A percentile compares a stretch with the other conserved stretches of the same genome.
Conservation (phyloP, 441 rosid genomes). For the Pelargonium exstipulatum region DNA sequence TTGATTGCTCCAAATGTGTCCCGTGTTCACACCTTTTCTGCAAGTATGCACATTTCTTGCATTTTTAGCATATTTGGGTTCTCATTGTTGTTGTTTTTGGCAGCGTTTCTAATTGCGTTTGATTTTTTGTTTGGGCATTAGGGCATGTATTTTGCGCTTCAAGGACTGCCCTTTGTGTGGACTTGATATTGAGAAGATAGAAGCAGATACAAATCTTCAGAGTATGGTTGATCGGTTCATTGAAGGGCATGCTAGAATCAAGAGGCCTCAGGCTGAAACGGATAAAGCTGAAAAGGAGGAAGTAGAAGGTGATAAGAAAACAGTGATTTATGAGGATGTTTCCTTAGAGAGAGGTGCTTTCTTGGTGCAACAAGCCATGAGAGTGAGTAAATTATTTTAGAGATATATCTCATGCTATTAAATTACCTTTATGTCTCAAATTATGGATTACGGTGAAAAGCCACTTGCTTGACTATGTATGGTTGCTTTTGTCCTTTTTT, state of each 20-base stretch:
- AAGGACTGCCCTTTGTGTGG: slow-evolving; percentile 94
- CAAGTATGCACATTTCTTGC: slow-evolving; percentile 49
- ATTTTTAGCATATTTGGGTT: neutral
- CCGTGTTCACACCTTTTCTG: slow-evolving; percentile 86
- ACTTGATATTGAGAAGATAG: slow-evolving; percentile 81
- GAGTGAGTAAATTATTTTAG: slow-evolving; percentile 48
- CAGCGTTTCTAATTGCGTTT: neutral
- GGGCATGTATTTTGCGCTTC: slow-evolving; percentile 68
- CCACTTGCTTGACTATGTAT: neutral
- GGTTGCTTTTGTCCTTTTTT: slow-evolving; percentile 7
- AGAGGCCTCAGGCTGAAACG: slow-evolving; percentile 49
- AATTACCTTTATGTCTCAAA: neutral
- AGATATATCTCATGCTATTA: neutral
- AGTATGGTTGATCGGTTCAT: slow-evolving; percentile 74
- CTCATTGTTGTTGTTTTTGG: neutral
- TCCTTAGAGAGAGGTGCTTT: slow-evolving; percentile 95
- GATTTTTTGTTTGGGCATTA: slow-evolving; percentile 25
- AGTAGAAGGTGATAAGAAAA: slow-evolving; percentile 38
- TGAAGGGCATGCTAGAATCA: slow-evolving; percentile 94
- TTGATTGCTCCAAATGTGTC: slow-evolving; percentile 63
- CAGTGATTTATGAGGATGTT: slow-evolving; percentile 80
- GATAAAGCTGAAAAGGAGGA: slow-evolving; percentile 35
- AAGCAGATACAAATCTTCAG: slow-evolving; percentile 70
- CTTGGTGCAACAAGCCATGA: slow-evolving; percentile 95
- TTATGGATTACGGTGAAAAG: neutral